These are phyloP conservation scores for Aspergillus latus DNA, from an alignment of 2,329 filamentous ascomycete genomes.

Conservation along the genomic window DNA sequence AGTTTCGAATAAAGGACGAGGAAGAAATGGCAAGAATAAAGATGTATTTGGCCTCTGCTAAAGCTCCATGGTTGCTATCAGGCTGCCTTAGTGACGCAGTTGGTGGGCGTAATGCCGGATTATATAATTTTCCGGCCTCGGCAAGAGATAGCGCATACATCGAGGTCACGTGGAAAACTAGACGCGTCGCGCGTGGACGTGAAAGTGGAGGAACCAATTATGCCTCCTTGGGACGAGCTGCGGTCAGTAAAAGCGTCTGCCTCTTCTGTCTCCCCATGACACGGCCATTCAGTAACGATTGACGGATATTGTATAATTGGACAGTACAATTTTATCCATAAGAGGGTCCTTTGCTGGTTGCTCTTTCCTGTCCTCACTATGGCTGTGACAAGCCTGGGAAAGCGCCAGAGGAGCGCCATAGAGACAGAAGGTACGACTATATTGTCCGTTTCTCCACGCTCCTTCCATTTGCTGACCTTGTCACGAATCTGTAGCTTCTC, in stretches of 20 bases:
- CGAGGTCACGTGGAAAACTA: conserved; percentile 2
- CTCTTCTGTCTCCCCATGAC: background rate
- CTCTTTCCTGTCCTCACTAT: conserved; percentile 33
- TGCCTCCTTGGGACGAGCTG: conserved; percentile 20
- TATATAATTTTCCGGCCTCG: conserved; percentile 9
- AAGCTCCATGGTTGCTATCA: background rate
- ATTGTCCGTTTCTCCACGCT: conserved; percentile 15
- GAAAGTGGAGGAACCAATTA: conserved; percentile 16
- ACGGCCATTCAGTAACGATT: background rate
- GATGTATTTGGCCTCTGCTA: background rate
- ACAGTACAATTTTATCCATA: conserved; percentile 8
- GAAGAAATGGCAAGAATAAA: background rate
- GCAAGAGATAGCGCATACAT: background rate
- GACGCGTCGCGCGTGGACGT: conserved; percentile 18
- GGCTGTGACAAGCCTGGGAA: conserved; percentile 45
- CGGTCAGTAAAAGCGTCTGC: background rate
- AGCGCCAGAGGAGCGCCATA: conserved; percentile 42
- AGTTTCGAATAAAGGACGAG: background rate
- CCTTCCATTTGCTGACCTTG: conserved; percentile 1
- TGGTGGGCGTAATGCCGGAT: conserved; percentile 8
- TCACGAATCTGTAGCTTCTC: conserved; percentile 17
- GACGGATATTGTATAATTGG: background rate
- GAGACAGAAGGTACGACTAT: conserved; percentile 42
- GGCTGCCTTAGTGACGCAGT: conserved; percentile 19
- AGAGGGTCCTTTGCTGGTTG: conserved; percentile 1